These are phyloP conservation scores for Rhododendron molle DNA, from an alignment of 148 eudicot genomes.

Conservation along the genomic window DNA sequence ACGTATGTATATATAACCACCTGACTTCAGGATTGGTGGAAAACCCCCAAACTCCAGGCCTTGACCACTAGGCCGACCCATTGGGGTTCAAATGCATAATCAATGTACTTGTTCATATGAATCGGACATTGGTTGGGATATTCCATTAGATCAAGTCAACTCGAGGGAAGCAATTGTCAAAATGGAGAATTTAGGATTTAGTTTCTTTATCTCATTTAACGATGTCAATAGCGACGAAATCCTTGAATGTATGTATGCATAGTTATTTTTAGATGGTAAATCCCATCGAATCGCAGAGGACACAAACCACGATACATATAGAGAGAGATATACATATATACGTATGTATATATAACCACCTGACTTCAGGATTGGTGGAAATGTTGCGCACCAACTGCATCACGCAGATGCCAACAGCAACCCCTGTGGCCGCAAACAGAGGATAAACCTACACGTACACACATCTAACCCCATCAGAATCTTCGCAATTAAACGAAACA, in stretches of 20 bases:
- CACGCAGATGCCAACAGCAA: constrained; percentile 76
- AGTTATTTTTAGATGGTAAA: neutral
- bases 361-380: constrained; percentile 73
- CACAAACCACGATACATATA: neutral
- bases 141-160: neutral
- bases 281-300: neutral
- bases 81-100: neutral
- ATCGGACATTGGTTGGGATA: neutral
- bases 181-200: neutral
- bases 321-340: neutral
- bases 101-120: neutral
- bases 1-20: constrained; percentile 14
- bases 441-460: constrained; percentile 53
- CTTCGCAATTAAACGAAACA: neutral
- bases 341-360: constrained; percentile 24
- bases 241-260: neutral
- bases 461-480: constrained; percentile 21
- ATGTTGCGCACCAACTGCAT: constrained; percentile 76
- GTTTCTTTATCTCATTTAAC: neutral
- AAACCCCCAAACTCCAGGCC: too few relatives aligned
- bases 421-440: constrained; percentile 66
- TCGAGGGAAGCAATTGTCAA: neutral
- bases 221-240: neutral
- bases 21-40: constrained; percentile 80
- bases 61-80: too few relatives aligned